Base-by-base conservation (phyloP, 2,329 filamentous ascomycete genomes). In the Balansia obtecta region DNA sequence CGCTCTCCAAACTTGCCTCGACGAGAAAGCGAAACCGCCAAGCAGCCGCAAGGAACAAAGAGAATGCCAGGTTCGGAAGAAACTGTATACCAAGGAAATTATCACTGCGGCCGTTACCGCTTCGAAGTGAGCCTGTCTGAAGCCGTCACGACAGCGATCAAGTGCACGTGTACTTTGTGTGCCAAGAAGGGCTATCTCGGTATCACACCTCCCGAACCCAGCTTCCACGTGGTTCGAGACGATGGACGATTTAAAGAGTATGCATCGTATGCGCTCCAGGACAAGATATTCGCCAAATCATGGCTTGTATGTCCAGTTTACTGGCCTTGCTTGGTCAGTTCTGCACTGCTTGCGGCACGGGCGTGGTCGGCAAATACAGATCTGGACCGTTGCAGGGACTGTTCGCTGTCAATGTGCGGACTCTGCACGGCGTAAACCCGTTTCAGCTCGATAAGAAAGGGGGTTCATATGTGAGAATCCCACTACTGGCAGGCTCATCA, bases 111-210 rank as follows among this genome's bases (percentile, higher is more conserved):
- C 13, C 33, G 33, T 11, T 34, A 34, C 9, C 51, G 61, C 32
- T 64, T 57, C 30, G 54, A 59, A 27, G 8, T 64, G 2, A 15
- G 46, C 3, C 7, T 53, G 2, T 47, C 55, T 1, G 44, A 53
- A 3, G 33, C 33, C 13, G 53, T 53, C 20, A 49, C 37, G 3
- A 34, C 47, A 0, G 54, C 54, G 0, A 50, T 55, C 0, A 39
- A 53, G 1, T 65, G 62, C 48, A 37, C 51, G 20, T 64, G 62
- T 47, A 52, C 45, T 3, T 55, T 37, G 34, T 37, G 34, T 37
- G 34, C 34, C 34, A 64, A 61, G 49, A 61, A 62, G 18, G 63
- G 61, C 2, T 58, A 61, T 34, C 52, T 63, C 3, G 65, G 63
- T 61, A 38, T 59, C n/a, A 37, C 43, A 2, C 48, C 54, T 1